A percentile compares a stretch with the other conserved stretches of the same genome.
Conservation (phyloP, 2,329 filamentous ascomycete species). For the Cercospora sesami region DNA sequence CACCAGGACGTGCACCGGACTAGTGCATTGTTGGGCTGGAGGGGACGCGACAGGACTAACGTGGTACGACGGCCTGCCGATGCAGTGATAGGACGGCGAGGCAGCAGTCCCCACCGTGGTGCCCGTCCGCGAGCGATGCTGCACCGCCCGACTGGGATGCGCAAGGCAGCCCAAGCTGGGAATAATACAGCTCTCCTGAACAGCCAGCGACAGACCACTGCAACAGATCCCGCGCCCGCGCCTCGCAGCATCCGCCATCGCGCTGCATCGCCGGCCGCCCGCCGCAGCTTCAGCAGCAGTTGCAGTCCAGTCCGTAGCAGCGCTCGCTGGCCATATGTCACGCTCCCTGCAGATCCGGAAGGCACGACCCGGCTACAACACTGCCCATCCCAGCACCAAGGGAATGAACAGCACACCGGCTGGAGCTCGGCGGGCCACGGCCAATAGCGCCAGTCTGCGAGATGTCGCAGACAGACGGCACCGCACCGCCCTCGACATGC, state of each 20-base stretch:
- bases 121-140: background rate
- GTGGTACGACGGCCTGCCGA: constrained; percentile 22
- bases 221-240: constrained; percentile 13
- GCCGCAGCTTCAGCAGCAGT: background rate
- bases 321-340: constrained; percentile 4
- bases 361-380: constrained; percentile 26
- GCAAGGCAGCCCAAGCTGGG: constrained; percentile 23
- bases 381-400: constrained; percentile 25
- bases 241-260: background rate
- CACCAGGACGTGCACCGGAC: constrained; percentile 16
- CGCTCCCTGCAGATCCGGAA: constrained; percentile 28
- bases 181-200: constrained; percentile 17
- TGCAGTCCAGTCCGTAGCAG: background rate
- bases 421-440: constrained; percentile 26
- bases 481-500: background rate
- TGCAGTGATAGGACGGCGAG: background rate
- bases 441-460: constrained; percentile 20
- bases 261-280: background rate
- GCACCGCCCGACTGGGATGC: constrained; percentile 8
- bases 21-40: constrained; percentile 14
- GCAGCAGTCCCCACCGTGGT: background rate
- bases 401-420: constrained; percentile 25
- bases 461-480: background rate
- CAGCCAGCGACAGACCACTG: constrained; percentile 8
- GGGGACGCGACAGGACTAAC: constrained; percentile 20